Percentiles rank a stretch among this genome's conserved stretches.
These are phyloP conservation scores for Xerocomus spinulosus DNA, from an alignment of 768 basidiomycete genomes.

Conservation along the genomic window DNA sequence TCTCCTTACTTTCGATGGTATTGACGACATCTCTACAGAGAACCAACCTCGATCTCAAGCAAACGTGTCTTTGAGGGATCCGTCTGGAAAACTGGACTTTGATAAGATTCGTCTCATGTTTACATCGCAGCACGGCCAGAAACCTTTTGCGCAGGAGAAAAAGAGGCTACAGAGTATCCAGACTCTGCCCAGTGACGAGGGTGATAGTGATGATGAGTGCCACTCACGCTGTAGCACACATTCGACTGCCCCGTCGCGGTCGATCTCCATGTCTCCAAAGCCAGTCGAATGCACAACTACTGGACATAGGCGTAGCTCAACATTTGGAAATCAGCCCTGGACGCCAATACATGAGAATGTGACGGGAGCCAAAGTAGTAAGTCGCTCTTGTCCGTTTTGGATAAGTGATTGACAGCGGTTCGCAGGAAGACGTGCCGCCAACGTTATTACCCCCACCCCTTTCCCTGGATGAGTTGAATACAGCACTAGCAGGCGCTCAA, in stretches of 20 bases:
- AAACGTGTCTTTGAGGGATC: conserved; percentile 18
- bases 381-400: conserved; percentile 2
- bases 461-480: conserved; percentile 24
- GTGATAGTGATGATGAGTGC: conserved; percentile 18
- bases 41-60: neutral
- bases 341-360: conserved; percentile 6
- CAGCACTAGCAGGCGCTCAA: conserved; percentile 19
- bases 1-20: conserved; percentile 27
- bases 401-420: conserved; percentile 1
- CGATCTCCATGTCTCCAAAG: conserved; percentile 15
- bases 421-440: conserved; percentile 8
- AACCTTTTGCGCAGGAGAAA: neutral
- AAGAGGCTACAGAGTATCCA: neutral
- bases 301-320: conserved; percentile 22
- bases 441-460: conserved; percentile 9
- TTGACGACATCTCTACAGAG: conserved; percentile 8
- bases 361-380: conserved; percentile 7
- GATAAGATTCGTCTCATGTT: conserved; percentile 30
- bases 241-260: conserved; percentile 8
- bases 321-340: conserved; percentile 20
- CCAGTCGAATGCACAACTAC: neutral
- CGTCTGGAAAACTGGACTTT: conserved; percentile 30
- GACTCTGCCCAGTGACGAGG: conserved; percentile 1
- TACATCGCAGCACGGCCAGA: conserved; percentile 9
- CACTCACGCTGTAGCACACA: conserved; percentile 4